A percentile compares a stretch with the other conserved stretches of the same genome.
phyloP scores from a whole-genome alignment of 805 yeast genomes.

The Metschnikowia cerradonensis region DNA sequence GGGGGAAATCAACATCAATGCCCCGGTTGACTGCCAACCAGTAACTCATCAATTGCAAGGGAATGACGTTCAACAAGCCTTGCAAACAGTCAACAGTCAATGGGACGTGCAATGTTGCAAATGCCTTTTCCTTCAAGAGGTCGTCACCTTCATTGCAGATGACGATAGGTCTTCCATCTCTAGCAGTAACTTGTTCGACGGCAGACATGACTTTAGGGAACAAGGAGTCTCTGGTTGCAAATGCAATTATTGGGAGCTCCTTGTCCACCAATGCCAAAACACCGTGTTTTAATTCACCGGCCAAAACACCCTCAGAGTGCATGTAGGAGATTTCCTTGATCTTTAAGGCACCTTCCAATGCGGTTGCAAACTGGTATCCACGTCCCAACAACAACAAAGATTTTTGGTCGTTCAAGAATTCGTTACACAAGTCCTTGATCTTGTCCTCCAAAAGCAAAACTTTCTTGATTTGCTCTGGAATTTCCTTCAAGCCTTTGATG shows the following conservation, averaged over 20 bases:
- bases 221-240: conserved; percentile 93
- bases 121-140: conserved; percentile 52
- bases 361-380: conserved; percentile 96
- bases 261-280: conserved; percentile 95
- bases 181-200: conserved; percentile 92
- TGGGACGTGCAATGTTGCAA: conserved; percentile 85
- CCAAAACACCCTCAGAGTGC: conserved; percentile 98
- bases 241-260: conserved; percentile 86
- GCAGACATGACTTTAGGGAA: conserved; percentile 96
- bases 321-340: conserved; percentile 97
- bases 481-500: conserved; percentile 75
- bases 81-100: conserved; percentile 95
- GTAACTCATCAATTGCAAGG: conserved; percentile 92
- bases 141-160: conserved; percentile 82
- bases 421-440: conserved; percentile 72
- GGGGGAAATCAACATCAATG: conserved; percentile 96
- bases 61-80: conserved; percentile 91
- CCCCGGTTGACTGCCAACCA: conserved; percentile 96
- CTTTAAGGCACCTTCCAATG: conserved; percentile 96
- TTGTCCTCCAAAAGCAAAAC: conserved; percentile 69
- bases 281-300: conserved; percentile 99
- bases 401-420: conserved; percentile 72
- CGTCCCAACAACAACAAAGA: conserved; percentile 90
- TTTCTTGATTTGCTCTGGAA: conserved; percentile 80
- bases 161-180: conserved; percentile 94